A percentile compares a stretch with the other conserved stretches of the same genome.
These are phyloP conservation scores for Phytophthora pisi DNA, from an alignment of 352 stramenopile genomes.

Conservation along the genomic window DNA sequence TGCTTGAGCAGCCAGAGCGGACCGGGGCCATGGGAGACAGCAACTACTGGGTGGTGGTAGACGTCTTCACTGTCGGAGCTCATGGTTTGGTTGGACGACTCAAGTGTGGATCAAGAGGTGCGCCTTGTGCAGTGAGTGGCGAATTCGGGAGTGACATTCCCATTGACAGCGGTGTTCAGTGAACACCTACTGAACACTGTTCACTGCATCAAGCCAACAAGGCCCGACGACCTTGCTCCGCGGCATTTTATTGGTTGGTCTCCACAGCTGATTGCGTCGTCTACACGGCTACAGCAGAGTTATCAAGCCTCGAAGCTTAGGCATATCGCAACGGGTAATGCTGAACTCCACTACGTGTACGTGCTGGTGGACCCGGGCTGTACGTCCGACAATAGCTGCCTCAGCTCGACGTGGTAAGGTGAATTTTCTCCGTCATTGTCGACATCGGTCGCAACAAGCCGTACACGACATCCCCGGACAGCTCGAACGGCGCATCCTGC, in stretches of 20 bases:
- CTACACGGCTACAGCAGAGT: conserved; percentile 13
- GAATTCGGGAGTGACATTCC: conserved; percentile 17
- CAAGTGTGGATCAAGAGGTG: not conserved
- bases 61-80: conserved; percentile 15
- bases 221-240: conserved; percentile 9
- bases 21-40: conserved; percentile 65
- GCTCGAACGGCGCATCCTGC: conserved; percentile 29
- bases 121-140: not conserved
- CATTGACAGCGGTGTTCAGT: not conserved
- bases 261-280: conserved; percentile 22
- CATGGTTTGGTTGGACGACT: conserved; percentile 5
- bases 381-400: not conserved
- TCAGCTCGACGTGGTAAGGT: conserved; percentile 11
- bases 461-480: conserved; percentile 57
- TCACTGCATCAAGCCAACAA: conserved; percentile 9
- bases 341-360: no score
- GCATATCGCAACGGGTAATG: no score
- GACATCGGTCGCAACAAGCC: conserved; percentile 30
- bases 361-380: no score
- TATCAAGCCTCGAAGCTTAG: conserved; percentile 11
- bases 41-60: conserved; percentile 48
- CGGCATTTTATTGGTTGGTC: conserved; percentile 28
- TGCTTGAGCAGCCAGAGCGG: conserved; percentile 69
- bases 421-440: conserved; percentile 52
- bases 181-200: not conserved